Evolutionary conservation across 2,329 filamentous ascomycete species (phyloP).

Genomic region (Hypocrella siamensis): DNA sequence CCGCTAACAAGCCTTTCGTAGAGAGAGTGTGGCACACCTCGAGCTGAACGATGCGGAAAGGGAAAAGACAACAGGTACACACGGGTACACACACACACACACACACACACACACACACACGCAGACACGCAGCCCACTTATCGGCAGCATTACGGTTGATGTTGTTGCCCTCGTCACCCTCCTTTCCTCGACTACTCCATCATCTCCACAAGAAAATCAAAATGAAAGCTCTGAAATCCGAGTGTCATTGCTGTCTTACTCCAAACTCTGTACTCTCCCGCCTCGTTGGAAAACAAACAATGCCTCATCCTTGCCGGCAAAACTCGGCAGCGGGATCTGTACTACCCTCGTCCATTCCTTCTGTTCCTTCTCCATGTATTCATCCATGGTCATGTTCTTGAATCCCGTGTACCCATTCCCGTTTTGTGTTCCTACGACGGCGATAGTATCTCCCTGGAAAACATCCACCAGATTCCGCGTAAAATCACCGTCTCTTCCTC

Average conservation of each 20-base stretch:
- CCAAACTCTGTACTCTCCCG: conserved; percentile 15
- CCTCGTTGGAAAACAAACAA: conserved; percentile 49
- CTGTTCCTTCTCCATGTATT: conserved; percentile 46
- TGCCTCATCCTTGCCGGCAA: conserved; percentile 63
- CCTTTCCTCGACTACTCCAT: no score
- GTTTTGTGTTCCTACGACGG: conserved; percentile 64
- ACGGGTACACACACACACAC: neutral
- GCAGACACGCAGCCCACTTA: neutral
- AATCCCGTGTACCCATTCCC: conserved; percentile 61
- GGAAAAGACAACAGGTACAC: neutral
- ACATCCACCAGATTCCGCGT: conserved; percentile 44
- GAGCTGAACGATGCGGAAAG: no score
- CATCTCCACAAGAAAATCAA: no score
- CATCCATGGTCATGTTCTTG: conserved; percentile 43
- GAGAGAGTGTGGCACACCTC: no score
- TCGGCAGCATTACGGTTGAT: no score
- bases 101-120: neutral
- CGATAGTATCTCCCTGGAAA: conserved; percentile 47
- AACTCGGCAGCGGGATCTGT: conserved; percentile 55
- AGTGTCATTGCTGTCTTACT: no score
- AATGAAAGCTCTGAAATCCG: no score
- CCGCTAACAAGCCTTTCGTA: no score
- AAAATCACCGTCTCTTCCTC: conserved; percentile 44
- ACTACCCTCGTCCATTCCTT: conserved; percentile 41
- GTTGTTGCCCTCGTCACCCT: no score